Evolutionary conservation across 371 early-diverging fungal species (phyloP), one percentile per base, ranked within the genome.

Genomic region (Umbelopsis sp.): DNA sequence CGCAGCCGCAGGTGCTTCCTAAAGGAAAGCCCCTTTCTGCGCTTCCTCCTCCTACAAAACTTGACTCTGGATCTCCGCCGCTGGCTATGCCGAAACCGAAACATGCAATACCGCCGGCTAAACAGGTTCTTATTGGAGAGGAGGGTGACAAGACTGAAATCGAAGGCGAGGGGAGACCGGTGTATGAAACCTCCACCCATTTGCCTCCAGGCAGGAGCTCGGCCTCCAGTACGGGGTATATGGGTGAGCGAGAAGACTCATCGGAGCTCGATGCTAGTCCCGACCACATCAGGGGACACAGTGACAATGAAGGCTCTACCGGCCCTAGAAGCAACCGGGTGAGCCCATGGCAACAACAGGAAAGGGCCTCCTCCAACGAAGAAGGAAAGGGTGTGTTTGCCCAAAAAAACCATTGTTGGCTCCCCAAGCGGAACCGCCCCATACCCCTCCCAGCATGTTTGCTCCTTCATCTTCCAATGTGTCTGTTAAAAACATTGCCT

Each of bases 201-300:
- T 35, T 57, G 35, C 57, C 57, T 57, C 37, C 57, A 57, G 18
- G 57, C 12, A 29, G 57, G 14, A 35, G 29, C n/a, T 57, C 57
- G 29, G 57, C 35, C 1, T 57, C 57, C 29, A 57, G 57, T 35
- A 32, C 32, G 1, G 57, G 57, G 12, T 57, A 57, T 57, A 57
- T 57, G 57, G 57, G 57, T 57, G 57, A 57, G 18, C 57, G 57
- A 57, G 57, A 57, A 32, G 57, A 57, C 29, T 37, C 57, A 24
- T 35, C 57, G 57, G 57, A 57, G 35, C 16, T 57, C 6, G 57
- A 12, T 8, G 35, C 22, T 35, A 57, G 57, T 35, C 57, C 57
- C 14, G 57, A 57, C 7, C 37, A 57, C 14, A 11, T 57, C 3
- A 8, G 18, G 12, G 18, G 57, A 2, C 35, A 57, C 14, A 16